phyloP scores from a whole-genome alignment of 2,329 filamentous ascomycete genomes.

The Emericellopsis cladophorae region DNA sequence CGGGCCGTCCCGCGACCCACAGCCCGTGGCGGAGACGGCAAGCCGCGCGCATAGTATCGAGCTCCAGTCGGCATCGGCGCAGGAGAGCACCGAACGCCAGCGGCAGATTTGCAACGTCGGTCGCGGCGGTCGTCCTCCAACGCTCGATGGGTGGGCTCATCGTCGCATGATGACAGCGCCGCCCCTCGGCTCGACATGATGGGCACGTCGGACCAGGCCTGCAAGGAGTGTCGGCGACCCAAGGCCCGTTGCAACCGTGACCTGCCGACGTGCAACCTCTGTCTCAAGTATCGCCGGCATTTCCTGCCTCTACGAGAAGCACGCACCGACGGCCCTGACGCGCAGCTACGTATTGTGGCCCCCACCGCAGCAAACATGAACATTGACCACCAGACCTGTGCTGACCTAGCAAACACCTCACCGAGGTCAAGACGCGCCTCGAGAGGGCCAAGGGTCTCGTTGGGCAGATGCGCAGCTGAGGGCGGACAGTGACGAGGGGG shows the following conservation, averaged over 20 bases:
- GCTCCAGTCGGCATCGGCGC: too few species aligned
- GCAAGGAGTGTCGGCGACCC: conserved; percentile 25
- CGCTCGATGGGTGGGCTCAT: too few species aligned
- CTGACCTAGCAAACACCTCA: neutral
- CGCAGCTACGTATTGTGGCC: conserved; percentile 19
- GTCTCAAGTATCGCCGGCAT: conserved; percentile 28
- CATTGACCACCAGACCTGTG: neutral
- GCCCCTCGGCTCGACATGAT: too few species aligned
- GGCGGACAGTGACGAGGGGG: too few species aligned
- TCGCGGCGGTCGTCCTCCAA: too few species aligned
- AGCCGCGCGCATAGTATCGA: too few species aligned
- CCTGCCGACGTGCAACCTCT: conserved; percentile 24
- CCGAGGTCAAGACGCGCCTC: neutral
- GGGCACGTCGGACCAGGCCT: conserved; percentile 19
- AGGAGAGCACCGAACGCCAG: too few species aligned
- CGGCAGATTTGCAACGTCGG: too few species aligned
- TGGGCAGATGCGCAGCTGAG: neutral
- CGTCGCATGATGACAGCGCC: too few species aligned
- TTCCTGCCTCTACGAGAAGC: conserved; percentile 35
- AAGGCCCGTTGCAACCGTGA: conserved; percentile 25
- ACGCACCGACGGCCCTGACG: conserved; percentile 32
- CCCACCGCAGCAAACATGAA: too few species aligned
- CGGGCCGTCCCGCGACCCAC: too few species aligned
- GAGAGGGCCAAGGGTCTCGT: neutral
- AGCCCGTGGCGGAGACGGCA: too few species aligned